Base-by-base conservation (phyloP, 2,329 filamentous ascomycete species). In the Anthostomella pinea region DNA sequence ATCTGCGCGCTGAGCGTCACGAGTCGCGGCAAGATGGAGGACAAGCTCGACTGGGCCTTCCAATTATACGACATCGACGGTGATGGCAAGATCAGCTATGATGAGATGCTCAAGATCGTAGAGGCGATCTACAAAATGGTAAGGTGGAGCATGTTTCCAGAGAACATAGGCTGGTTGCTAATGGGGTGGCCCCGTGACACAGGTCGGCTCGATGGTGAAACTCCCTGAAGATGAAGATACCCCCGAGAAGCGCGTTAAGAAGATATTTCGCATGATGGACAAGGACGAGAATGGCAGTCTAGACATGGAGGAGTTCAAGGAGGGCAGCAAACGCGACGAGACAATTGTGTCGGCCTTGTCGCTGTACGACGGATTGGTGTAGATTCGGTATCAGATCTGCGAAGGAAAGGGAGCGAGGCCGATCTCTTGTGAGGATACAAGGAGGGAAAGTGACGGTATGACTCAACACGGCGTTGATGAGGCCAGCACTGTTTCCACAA, bases 91-190 rank as follows among this genome's bases (percentile, higher is more conserved):
- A 98, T 98, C 60, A 95, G 86, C 64, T 98, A 97, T 65, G 88
- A 97, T 37, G 93, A 98, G 73, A 98, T 98, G 93, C 74, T 98
- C 51, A 85, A 89, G 54, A 98, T 98, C 62, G 93, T 98, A 38
- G 91, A 97, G 70, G 93, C 93, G 37, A 98, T 98, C 61, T 98
- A 98, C 77, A 98, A 97, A 68, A 98, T 98, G 93, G 93, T 97
- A 65, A 27, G 11, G 10, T 13, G 11, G 26, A 16, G 25, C 26
- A 10, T 24, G 16, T 34, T 35, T 22, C 16, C 14, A n/a, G 11
- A 17, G 27, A 3, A 10, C 23, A n/a, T 21, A 17, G 9, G 23
- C 9, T 19, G 9, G 26, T 16, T 33, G 29, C 46, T 43, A 45
- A 44, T 35, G 33, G 36, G 35, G 17, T 39, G 30, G 25, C 3